Base-by-base conservation (phyloP, 106 monocot species). In the Platanthera guangdongensis region DNA sequence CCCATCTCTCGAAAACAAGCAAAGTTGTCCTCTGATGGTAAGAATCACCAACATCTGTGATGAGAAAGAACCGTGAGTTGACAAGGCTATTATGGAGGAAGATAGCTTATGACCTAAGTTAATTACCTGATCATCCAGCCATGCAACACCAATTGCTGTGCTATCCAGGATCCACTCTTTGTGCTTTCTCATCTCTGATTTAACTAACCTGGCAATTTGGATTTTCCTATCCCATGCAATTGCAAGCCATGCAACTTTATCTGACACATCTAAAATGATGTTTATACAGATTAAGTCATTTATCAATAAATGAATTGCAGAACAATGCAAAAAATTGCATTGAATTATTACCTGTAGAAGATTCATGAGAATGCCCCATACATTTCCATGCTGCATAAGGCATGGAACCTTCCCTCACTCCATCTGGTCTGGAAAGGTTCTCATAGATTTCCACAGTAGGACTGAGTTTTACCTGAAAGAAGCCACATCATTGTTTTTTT, bases 331-430 rank as follows among this genome's bases (percentile, higher is more conserved):
- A 65, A 51, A 53, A 7, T 47, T 32, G 68, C 13, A 16, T 52
- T 15, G 32, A 62, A 65, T 18, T 67, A 74, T 80, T 72, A 93
- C 90, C 88, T 52, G 57, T 64, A 70, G 81, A 78, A 39, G 79
- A 76, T 67, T 72, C 83, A 72, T 76, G 74, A 16, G 78, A 75
- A 55, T 77, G 57, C 52, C 69, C 63, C 30, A 83, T 83, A 60
- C 78, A 90, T 79, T 88, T 99, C 97, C 97, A 99, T 73, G 97
- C 94, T 75, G 94, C 88, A 72, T 99, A 99, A 62, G 97, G 94
- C 83, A 99, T 86, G 49, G 94, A 99, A 53, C 97, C 97, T 86
- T 99, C 94, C 50, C 90, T 84, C 49, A 86, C 86, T 10, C 94
- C 94, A 77, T 99, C 97, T 80, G 97, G 97, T 74, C 80, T 99